Evolutionary conservation across 805 yeast species (phyloP).

Genomic region (Hanseniaspora singularis): DNA sequence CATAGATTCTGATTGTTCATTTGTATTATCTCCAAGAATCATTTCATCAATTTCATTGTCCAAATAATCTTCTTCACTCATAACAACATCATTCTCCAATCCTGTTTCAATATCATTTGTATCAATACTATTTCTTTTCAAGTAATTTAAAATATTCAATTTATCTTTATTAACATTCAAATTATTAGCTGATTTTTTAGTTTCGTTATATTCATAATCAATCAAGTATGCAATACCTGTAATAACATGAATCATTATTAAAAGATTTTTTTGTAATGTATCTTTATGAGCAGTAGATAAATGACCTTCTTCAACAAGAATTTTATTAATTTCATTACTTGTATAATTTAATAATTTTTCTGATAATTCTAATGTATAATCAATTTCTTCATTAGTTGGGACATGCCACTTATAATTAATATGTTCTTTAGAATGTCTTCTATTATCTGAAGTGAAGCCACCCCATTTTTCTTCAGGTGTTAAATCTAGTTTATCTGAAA

Average conservation of each 20-base stretch:
- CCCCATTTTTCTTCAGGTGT: conserved; percentile 54
- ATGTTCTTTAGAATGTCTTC: conserved; percentile 38
- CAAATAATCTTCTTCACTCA: conserved; percentile 18
- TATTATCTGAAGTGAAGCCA: conserved; percentile 47
- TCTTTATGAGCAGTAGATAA: conserved; percentile 31
- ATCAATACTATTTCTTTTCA: conserved; percentile 30
- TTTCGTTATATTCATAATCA: conserved; percentile 55
- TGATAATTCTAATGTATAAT: conserved; percentile 50
- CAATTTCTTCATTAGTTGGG: conserved; percentile 47
- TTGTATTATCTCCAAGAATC: conserved; percentile 20
- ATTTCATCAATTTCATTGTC: conserved; percentile 23
- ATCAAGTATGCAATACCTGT: conserved; percentile 63
- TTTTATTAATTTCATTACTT: conserved; percentile 33
- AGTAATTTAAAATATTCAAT: conserved; percentile 28
- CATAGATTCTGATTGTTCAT: conserved; percentile 20
- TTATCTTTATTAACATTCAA: conserved; percentile 21
- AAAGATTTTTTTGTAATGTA: conserved; percentile 41
- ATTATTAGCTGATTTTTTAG: conserved; percentile 19
- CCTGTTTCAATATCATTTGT: conserved; percentile 28
- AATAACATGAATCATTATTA: conserved; percentile 45
- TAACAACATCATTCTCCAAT: conserved; percentile 14
- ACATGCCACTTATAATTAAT: conserved; percentile 61
- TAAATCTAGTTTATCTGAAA: conserved; percentile 35
- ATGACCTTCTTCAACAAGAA: conserved; percentile 21
- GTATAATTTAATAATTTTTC: conserved; percentile 37